phyloP scores from a whole-genome alignment of 164 flowering plant species.

The Berberis vulgaris region DNA sequence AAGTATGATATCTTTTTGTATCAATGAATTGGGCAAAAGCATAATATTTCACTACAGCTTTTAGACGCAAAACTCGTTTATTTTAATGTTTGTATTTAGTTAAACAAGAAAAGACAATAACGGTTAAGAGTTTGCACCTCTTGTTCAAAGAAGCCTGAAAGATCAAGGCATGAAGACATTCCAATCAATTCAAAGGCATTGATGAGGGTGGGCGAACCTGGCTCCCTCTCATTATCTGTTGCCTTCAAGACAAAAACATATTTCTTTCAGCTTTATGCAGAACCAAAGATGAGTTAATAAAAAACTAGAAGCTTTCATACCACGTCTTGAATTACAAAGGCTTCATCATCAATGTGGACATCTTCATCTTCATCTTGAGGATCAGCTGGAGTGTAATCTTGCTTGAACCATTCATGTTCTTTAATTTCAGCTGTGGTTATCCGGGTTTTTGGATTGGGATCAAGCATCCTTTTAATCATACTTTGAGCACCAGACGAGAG shows the following conservation, averaged over 20 bases:
- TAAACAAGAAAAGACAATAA: background rate
- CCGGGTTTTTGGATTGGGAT: slow-evolving; percentile 78
- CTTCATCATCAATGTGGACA: slow-evolving; percentile 38
- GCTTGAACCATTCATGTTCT: slow-evolving; percentile 72
- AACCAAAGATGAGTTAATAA: background rate
- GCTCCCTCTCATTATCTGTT: slow-evolving; percentile 35
- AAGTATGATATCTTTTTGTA: too few species aligned
- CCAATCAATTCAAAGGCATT: slow-evolving; percentile 97
- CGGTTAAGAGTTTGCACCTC: slow-evolving; percentile 42
- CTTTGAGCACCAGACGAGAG: slow-evolving; percentile 66
- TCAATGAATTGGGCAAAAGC: background rate
- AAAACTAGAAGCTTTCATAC: slow-evolving; percentile 12
- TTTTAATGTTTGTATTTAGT: too few species aligned
- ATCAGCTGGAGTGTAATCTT: slow-evolving; percentile 44
- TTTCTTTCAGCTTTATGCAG: background rate
- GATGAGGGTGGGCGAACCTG: slow-evolving; percentile 43
- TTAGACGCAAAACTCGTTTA: too few species aligned
- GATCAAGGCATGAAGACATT: slow-evolving; percentile 90
- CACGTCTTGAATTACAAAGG: slow-evolving; percentile 45
- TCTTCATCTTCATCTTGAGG: slow-evolving; percentile 64
- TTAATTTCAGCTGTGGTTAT: slow-evolving; percentile 66
- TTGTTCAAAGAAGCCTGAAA: slow-evolving; percentile 94
- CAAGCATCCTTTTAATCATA: slow-evolving; percentile 69
- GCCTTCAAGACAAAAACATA: slow-evolving; percentile 24
- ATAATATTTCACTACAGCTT: background rate